These are phyloP conservation scores for Jimgerdemannia flammicorona DNA, from an alignment of 192 early-diverging fungal genomes.

Conservation along the genomic window DNA sequence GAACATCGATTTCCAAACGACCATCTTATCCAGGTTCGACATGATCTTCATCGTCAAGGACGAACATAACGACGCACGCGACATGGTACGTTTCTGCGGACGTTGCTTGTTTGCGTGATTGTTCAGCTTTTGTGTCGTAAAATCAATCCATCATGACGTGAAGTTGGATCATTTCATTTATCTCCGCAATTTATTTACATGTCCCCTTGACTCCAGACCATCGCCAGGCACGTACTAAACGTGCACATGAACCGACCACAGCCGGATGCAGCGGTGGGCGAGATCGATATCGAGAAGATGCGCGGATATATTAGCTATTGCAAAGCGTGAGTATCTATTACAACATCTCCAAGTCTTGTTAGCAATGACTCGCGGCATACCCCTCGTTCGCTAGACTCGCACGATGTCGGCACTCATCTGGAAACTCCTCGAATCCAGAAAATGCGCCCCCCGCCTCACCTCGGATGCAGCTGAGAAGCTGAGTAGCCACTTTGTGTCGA, in stretches of 20 bases:
- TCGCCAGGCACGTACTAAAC: conserved; percentile 94
- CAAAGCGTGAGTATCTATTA: conserved; percentile 52
- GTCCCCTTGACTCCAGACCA: conserved; percentile 49
- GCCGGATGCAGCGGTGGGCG: conserved; percentile 64
- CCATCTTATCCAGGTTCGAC: conserved; percentile 99
- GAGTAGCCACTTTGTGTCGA: conserved; percentile 88
- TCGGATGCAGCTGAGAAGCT: conserved; percentile 89
- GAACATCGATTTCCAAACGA: conserved; percentile 99
- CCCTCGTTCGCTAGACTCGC: too few relatives aligned
- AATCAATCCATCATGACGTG: not conserved
- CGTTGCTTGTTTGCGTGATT: not conserved
- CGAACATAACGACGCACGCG: conserved; percentile 91
- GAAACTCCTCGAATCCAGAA: conserved; percentile 35
- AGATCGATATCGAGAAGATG: conserved; percentile 94
- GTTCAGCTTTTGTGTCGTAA: not conserved
- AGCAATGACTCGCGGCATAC: not conserved
- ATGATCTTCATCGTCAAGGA: conserved; percentile 99
- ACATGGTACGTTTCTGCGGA: conserved; percentile 50
- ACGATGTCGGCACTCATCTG: not conserved
- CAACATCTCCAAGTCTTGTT: conserved; percentile 3
- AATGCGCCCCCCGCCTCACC: conserved; percentile 92
- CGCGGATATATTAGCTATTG: conserved; percentile 94
- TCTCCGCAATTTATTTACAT: not conserved
- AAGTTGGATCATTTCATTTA: not conserved
- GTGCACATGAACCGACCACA: conserved; percentile 82